A percentile compares a stretch with the other conserved stretches of the same genome.
Evolutionary conservation across 768 basidiomycete genomes (phyloP).

Genomic region (Hygrophorus pudorinus): DNA sequence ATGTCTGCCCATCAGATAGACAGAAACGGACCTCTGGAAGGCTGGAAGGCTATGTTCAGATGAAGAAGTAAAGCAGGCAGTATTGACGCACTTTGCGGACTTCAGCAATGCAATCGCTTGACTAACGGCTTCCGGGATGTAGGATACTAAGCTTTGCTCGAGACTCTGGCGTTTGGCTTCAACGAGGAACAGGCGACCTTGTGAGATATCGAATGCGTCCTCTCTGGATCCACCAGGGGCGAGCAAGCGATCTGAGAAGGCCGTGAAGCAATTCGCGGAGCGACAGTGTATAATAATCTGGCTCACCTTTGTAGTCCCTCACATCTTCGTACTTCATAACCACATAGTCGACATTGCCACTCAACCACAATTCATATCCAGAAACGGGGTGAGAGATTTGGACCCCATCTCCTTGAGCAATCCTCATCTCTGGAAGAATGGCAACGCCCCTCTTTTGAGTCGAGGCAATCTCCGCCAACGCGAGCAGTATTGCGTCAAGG

Average conservation of each 20-base stretch:
- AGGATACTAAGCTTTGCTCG: conserved; percentile 10
- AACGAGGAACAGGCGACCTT: conserved; percentile 17
- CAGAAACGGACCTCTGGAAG: conserved; percentile 22
- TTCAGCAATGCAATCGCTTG: conserved; percentile 21
- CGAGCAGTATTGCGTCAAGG: conserved; percentile 21
- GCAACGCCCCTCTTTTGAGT: conserved; percentile 12
- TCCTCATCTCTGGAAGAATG: conserved; percentile 20
- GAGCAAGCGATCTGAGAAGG: conserved; percentile 17
- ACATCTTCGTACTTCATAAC: conserved; percentile 18
- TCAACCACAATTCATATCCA: conserved; percentile 19
- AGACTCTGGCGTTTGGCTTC: conserved; percentile 17
- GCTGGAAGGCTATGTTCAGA: conserved; percentile 14
- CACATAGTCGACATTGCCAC: conserved; percentile 20
- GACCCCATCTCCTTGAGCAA: conserved; percentile 16
- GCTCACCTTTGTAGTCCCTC: conserved; percentile 16
- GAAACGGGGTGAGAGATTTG: conserved; percentile 13
- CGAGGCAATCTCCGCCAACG: conserved; percentile 15
- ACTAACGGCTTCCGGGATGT: conserved; percentile 21
- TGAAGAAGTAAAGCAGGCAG: conserved; percentile 9
- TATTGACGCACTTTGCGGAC: conserved; percentile 15
- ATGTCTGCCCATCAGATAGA: conserved; percentile 22
- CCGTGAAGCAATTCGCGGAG: conserved; percentile 8
- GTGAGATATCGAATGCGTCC: conserved; percentile 14
- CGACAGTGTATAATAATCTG: conserved; percentile 9
- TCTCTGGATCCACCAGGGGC: conserved; percentile 17